Base-by-base conservation (phyloP, 805 yeast genomes). In the Isabelozyma gotoi region DNA sequence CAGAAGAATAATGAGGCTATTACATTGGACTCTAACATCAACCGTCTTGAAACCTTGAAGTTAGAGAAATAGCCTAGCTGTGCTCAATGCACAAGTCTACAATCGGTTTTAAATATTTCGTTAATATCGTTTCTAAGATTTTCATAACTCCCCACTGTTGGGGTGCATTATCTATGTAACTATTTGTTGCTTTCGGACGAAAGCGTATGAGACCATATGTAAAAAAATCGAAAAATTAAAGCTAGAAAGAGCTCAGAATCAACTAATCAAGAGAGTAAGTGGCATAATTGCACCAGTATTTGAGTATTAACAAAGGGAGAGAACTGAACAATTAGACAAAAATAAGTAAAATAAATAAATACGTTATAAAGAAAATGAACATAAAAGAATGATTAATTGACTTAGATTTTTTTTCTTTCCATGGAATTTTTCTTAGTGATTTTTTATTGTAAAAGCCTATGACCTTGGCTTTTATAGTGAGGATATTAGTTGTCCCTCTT, bases 11-110 rank as follows among this genome's bases (percentile, higher is more conserved):
- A 52, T 5, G 56, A 51, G 29, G 36, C 45, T 32, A 45, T 63
- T 7, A 45, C 57, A 10, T 48, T 62, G 44, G 62, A 57, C 36
- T 69, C 74, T 4, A 70, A 66, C 44, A 61, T 63, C 5, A 58
- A 55, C 21, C 51, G 74, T 16, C 52, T 71, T 36, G 48, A 67
- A 39, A 55, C 62, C 33, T 56, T 71, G 40, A 52, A 60, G 21
- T 42, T 60, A 36, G 38, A 52, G 7, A 54, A 52, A 31, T 41
- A 38, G 41, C 24, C 8, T 20, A 20, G 24, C 24, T n/a, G 29
- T 24, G 10, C 29, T 24, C n/a, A n/a, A n/a, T n/a, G n/a, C n/a
- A n/a, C n/a, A n/a, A n/a, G n/a, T 24, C 29, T 24, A 24, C 29
- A 24, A 24, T 24, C 8, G 4, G 4, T 4, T 24, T 24, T 24